A percentile compares a stretch with the other conserved stretches of the same genome.
phyloP scores from a whole-genome alignment of 192 early-diverging fungal species.

The Glomus cerebriforme region DNA sequence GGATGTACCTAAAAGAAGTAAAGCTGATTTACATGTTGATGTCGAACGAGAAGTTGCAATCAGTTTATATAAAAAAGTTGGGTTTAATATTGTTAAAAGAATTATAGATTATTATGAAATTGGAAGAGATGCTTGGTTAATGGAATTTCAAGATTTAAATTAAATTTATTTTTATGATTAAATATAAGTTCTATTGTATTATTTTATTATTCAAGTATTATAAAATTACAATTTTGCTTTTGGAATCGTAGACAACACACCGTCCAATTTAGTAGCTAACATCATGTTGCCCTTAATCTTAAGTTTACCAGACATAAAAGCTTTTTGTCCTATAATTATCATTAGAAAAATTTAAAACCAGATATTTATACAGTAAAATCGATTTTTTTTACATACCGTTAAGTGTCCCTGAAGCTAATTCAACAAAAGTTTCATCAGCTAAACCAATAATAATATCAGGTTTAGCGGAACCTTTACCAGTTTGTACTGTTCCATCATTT shows the following conservation, averaged over 20 bases:
- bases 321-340: conserved; percentile 67
- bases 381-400: conserved; percentile 61
- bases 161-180: too few relatives aligned
- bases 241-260: conserved; percentile 61
- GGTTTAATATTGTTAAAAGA: not conserved
- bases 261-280: conserved; percentile 72
- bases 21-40: conserved; percentile 23
- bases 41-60: conserved; percentile 3
- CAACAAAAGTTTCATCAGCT: conserved; percentile 80
- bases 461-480: conserved; percentile 58
- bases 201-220: not conserved
- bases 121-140: conserved; percentile 26
- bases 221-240: conserved; percentile 65
- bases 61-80: conserved; percentile 20
- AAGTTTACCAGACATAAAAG: conserved; percentile 90
- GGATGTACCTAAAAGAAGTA: conserved; percentile 17
- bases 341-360: not conserved
- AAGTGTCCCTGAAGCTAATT: conserved; percentile 80
- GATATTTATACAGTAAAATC: not conserved
- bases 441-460: conserved; percentile 75
- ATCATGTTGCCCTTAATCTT: conserved; percentile 80
- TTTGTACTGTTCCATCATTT: conserved; percentile 59
- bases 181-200: not conserved
- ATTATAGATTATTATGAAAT: conserved; percentile 17
- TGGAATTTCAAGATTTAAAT: too few relatives aligned